These are phyloP conservation scores for Hordeum vulgare DNA, from an alignment of 176 grass and related monocot species.

Conservation along the genomic window MorexV3_pseudomolecules_assembly NC_058519.1:10676713-10677212, in stretches of 20 bases:
- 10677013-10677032: slow-evolving; percentile 42
- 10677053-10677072: slow-evolving; percentile 33
- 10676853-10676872: slow-evolving; percentile 57
- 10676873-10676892: slow-evolving; percentile 36
- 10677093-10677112: slow-evolving; percentile 66
- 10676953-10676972: slow-evolving; percentile 48
- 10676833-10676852: slow-evolving; percentile 58
- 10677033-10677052: background rate
- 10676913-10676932: slow-evolving; percentile 30
- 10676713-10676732: slow-evolving; percentile 44
- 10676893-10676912: slow-evolving; percentile 34
- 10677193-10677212: too few relatives aligned
- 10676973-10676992: slow-evolving; percentile 47
- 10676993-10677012: slow-evolving; percentile 52
- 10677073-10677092: slow-evolving; percentile 10
- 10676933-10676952: slow-evolving; percentile 54
- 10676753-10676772: slow-evolving; percentile 52
- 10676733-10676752: slow-evolving; percentile 49
- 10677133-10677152: too few relatives aligned
- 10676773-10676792: slow-evolving; percentile 50
- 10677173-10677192: too few relatives aligned
- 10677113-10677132: slow-evolving; percentile 19
- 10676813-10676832: slow-evolving; percentile 66
- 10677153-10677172: too few relatives aligned
- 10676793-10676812: slow-evolving; percentile 36